phyloP scores from a whole-genome alignment of 371 early-diverging fungal genomes.

The Mortierella sp. region DNA sequence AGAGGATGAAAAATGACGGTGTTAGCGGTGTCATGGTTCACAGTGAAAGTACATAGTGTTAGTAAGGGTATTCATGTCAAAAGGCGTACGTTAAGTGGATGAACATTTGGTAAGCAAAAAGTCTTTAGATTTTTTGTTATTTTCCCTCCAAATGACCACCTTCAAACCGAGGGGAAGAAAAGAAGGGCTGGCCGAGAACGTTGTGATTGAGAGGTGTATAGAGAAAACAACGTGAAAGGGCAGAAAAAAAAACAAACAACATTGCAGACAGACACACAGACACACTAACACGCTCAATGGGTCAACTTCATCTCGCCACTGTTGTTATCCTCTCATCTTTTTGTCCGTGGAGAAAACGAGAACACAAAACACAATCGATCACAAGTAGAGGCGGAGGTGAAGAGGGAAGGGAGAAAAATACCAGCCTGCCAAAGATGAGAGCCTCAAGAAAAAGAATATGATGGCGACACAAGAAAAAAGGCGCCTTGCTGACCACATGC shows the following conservation, averaged over 20 bases:
- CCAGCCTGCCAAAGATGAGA: slow-evolving; percentile 4
- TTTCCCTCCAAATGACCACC: neutral
- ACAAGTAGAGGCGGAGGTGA: neutral
- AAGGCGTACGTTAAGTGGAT: neutral
- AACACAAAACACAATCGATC: neutral
- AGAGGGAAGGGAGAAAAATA: slow-evolving; percentile 8
- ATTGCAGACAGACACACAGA: slow-evolving; percentile 2
- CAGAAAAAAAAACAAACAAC: neutral
- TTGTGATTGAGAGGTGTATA: neutral
- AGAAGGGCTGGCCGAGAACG: neutral
- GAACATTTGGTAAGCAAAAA: slow-evolving; percentile 27
- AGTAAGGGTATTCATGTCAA: neutral
- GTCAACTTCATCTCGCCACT: neutral
- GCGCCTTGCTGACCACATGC: neutral
- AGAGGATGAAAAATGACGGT: neutral
- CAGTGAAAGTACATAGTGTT: neutral
- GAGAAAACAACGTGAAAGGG: neutral
- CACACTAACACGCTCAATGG: neutral
- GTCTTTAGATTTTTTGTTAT: neutral
- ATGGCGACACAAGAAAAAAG: neutral
- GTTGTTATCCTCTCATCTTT: neutral
- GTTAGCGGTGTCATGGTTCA: neutral
- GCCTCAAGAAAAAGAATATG: neutral
- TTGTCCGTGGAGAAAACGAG: slow-evolving; percentile 7
- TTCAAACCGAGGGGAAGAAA: neutral